Conservation (phyloP, 1,284 basidiomycete genomes). For the Mycena sp. region DNA sequence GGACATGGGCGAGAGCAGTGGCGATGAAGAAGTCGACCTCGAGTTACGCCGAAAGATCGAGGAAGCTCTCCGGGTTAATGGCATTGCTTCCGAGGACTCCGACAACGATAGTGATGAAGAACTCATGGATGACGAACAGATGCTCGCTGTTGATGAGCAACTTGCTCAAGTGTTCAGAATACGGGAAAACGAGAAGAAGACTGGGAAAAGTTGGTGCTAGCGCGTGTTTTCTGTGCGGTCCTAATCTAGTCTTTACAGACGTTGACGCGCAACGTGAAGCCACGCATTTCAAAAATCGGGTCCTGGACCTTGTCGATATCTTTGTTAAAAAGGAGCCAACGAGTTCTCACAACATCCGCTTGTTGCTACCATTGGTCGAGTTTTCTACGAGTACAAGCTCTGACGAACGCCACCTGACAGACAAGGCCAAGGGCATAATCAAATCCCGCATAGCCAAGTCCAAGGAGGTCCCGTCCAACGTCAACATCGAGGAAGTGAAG, state of each 20-base stretch:
- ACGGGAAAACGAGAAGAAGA: conserved; percentile 67
- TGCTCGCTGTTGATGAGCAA: conserved; percentile 96
- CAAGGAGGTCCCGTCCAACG: conserved; percentile 69
- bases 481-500: conserved; percentile 56
- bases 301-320: conserved; percentile 91
- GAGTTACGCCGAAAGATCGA: conserved; percentile 83
- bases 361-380: conserved; percentile 82
- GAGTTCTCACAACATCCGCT: conserved; percentile 70
- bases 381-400: conserved; percentile 71
- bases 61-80: conserved; percentile 80
- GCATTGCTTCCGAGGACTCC: conserved; percentile 61
- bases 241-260: conserved; percentile 45
- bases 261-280: conserved; percentile 82
- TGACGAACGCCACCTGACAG: conserved; percentile 87
- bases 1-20: conserved; percentile 43
- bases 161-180: conserved; percentile 89
- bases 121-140: conserved; percentile 95
- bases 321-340: conserved; percentile 82
- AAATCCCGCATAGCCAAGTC: conserved; percentile 79
- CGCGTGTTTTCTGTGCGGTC: not conserved
- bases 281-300: conserved; percentile 93
- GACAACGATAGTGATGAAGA: conserved; percentile 65
- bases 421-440: conserved; percentile 86
- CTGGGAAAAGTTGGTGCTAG: conserved; percentile 62
- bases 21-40: conserved; percentile 62